Base-by-base conservation (phyloP, 306 rosid genomes). In the Cucumis cinereus region DNA sequence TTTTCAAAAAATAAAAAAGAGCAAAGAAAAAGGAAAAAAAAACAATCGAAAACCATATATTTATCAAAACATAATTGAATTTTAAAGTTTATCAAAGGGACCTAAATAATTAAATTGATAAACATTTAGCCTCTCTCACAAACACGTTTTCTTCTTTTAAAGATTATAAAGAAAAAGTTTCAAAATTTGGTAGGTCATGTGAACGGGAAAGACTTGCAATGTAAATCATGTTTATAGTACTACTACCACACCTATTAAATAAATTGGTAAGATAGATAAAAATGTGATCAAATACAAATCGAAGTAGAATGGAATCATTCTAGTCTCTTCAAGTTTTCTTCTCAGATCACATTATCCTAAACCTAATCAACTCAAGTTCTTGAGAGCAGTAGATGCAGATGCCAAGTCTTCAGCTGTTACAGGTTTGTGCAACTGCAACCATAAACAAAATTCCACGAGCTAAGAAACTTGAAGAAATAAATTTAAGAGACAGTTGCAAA, bases 351-450 rank as follows among this genome's bases (percentile, higher is more conserved):
- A 40, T 35, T 26, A 64, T 24, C 6, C 26, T 43, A 24, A 64
- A 15, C 6, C 26, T 43, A 24, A 47, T 70, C 75, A 70, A 70
- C 57, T 24, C 40, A 70, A 14, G 58, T 47, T 70, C 58, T 58
- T 76, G 24, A 85, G 88, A 35, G 84, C 47, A 55, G 73, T 57
- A 33, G 94, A 83, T 40, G 92, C 79, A 57, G 92, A 85, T 80
- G 77, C 87, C 79, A 93, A 82, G 58, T 93, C 97, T 82, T 90
- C 97, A 1, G 92, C 84, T 70, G 90, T 85, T 68, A 86, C 97
- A 1, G 97, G 94, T 43, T 79, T 80, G 62, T 93, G 97, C 84
- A 91, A 79, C 98, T 93, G 94, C 90, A 87, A 19, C 33, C 73
- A 79, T 62, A 59, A 11, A 45, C 79, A 77, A 81, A 76, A 58